Conservation (phyloP, 129 eudicot species). For the Pittosporum tobira region DNA sequence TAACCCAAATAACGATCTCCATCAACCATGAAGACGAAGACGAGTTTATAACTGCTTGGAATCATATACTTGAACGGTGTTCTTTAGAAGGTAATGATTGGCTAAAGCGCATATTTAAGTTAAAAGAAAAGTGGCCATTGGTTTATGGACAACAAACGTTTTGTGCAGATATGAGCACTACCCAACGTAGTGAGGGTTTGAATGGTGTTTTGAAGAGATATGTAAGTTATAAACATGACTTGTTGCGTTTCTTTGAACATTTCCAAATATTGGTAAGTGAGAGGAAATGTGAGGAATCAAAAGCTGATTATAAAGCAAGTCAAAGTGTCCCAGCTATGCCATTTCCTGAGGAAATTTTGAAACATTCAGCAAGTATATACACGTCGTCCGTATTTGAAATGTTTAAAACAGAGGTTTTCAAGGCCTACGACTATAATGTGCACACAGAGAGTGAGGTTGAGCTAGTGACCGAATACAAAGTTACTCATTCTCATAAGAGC, state of each 20-base stretch:
- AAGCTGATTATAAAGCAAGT: constrained; percentile 16
- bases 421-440: constrained; percentile 1
- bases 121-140: constrained; percentile 4
- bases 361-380: constrained; percentile 20
- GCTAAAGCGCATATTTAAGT: background rate
- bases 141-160: constrained; percentile 5
- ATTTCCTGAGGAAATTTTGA: constrained; percentile 19
- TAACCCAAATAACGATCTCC: no score
- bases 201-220: background rate
- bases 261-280: constrained; percentile 17
- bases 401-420: constrained; percentile 14
- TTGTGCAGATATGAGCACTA: constrained; percentile 10
- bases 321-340: constrained; percentile 10
- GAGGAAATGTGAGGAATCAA: constrained; percentile 13
- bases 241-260: background rate
- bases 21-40: no score
- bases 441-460: background rate
- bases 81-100: background rate
- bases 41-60: no score
- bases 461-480: constrained; percentile 8
- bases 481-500: constrained; percentile 9
- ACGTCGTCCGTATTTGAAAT: background rate
- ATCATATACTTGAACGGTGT: no score
- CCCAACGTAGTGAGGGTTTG: background rate
- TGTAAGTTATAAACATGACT: background rate